Evolutionary conservation across 148 eudicot genomes (phyloP).

Genomic region (Amaranthus cruentus): DNA sequence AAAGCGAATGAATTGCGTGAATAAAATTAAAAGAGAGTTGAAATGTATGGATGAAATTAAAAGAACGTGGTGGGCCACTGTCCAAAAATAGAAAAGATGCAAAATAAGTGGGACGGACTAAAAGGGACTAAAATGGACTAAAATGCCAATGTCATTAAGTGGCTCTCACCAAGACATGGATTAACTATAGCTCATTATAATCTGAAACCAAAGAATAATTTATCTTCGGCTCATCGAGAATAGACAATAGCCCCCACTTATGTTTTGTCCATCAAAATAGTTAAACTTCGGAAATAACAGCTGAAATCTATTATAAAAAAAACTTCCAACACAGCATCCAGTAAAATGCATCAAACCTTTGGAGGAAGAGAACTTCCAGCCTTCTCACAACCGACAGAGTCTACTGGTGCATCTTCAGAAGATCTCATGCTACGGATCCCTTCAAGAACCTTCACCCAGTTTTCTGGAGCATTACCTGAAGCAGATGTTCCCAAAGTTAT

Average conservation of each 20-base stretch:
- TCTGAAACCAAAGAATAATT: background rate
- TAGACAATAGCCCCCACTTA: background rate
- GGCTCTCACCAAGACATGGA: too few species aligned
- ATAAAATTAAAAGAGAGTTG: background rate
- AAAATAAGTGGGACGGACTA: too few species aligned
- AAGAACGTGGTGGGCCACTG: too few species aligned
- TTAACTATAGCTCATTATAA: background rate
- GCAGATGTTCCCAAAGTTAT: constrained; percentile 4
- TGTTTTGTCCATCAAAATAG: background rate
- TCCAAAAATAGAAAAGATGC: too few species aligned
- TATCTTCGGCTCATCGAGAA: background rate
- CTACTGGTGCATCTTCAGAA: constrained; percentile 86
- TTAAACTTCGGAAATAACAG: background rate
- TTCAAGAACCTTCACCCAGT: constrained; percentile 76
- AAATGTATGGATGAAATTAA: too few species aligned
- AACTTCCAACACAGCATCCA: background rate
- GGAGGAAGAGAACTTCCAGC: constrained; percentile 81
- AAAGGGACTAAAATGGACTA: too few species aligned
- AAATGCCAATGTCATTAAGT: too few species aligned
- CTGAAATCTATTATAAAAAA: background rate
- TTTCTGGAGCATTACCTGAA: constrained; percentile 48
- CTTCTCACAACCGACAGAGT: constrained; percentile 85
- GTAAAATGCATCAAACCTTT: constrained; percentile 42
- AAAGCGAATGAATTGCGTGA: too few species aligned
- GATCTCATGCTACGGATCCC: constrained; percentile 82